Base-by-base conservation (phyloP, 2,329 filamentous ascomycete genomes). In the Ploettnerulaceae sp. region DNA sequence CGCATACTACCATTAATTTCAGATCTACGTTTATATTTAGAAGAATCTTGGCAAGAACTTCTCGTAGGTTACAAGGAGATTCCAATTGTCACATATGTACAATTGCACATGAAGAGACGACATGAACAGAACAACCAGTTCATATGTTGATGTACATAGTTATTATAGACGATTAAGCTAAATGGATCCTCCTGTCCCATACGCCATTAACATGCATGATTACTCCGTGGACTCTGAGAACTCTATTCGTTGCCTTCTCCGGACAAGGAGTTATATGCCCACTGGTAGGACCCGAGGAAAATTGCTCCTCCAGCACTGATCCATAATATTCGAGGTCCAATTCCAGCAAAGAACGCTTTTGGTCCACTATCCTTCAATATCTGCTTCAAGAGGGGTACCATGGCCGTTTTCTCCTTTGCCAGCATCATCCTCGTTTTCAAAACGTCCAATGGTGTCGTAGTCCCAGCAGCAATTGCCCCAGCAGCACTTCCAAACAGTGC, bases 371-470 rank as follows among this genome's bases (percentile, higher is more conserved):
- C 75, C 38, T 67, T 69, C 61, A 82, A 70, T 48, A 96, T 86
- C 15, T 73, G 69, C 42, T 70, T 71, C 53, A 91, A 71, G 51
- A 95, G 73, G 4, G 67, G 65, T 25, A 69, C 64, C 53, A 81
- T 75, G 9, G 73, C 76, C 64, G 77, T 78, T 57, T 72, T 79
- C 71, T 83, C 79, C 60, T 80, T 76, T 11, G 86, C 84, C 57
- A 98, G 72, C 93, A 98, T 98, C 68, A 97, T 84, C 54, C 93
- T 75, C 55, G 93, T 98, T 79, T 98, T 98, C 57, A 98, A 73
- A 52, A 98, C 93, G 68, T 98, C 93, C 53, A 98, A 70, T 29
- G 93, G 93, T 42, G 93, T 98, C 18, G 93, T 98, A 49, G 91
- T 64, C 0, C 79, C 91, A 0, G 93, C 93, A 0, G 93, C 89